Evolutionary conservation across 1,284 basidiomycete species (phyloP), one percentile per base, ranked within the genome.

Genomic region (Puccinia polysora): DNA sequence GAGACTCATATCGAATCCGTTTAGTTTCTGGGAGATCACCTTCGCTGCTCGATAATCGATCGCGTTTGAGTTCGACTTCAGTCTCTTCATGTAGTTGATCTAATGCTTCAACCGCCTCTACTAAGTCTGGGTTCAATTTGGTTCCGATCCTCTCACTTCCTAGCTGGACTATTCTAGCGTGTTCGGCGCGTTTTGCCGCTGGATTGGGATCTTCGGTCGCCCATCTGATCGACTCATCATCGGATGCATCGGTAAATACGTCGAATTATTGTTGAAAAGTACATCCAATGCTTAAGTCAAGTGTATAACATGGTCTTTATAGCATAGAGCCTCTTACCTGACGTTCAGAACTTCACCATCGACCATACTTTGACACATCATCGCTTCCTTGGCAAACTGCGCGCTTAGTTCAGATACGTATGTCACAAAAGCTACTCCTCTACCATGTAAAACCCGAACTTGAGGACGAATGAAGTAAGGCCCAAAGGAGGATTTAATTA

Each of bases 321-420:
- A 7, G 23, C 18, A 25, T 36, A 34, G 20, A 78, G n/a, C n/a
- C n/a, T n/a, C 81, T 65, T 62, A 83, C 82, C 93, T 87, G 53
- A 97, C 91, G 80, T 99, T 99, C 75, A 98, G 85, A 75, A 97
- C 92, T 80, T 99, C 96, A 80, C 97, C 91, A 77, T 94, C 91
- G 80, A 98, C 95, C 75, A 98, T 84, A 28, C 91, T 95, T 81
- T 99, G 96, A 81, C 94, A 93, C 52, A 93, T 91, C 96, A 99
- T 99, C 0, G 96, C 87, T 81, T 98, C 96, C 79, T 97, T 97
- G 18, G 95, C 96, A 79, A 99, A 99, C 78, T 96, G 91, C 0
- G 92, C 96, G 75, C 87, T 83, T 69, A 88, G 78, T 79, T 99
- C 95, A 50, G 85, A 85, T 65, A 88, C 86, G 81, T 95, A 99